Conservation (phyloP, 2,329 filamentous ascomycete species). For the Trichoderma aggressivum region DNA sequence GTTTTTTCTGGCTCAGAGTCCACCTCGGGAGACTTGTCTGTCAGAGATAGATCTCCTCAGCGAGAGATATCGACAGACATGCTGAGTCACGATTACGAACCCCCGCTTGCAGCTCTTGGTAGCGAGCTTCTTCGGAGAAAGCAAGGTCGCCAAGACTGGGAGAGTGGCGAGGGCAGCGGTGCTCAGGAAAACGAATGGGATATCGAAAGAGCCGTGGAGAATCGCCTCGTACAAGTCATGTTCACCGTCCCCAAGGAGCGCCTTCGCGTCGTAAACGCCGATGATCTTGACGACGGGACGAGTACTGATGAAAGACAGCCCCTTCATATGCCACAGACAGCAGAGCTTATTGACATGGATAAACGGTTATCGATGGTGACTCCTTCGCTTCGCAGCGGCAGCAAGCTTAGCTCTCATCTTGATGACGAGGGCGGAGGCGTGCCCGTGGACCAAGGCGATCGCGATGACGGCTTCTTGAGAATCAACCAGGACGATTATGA, state of each 20-base stretch:
- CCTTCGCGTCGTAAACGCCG: conserved; percentile 84
- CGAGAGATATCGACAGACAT: conserved; percentile 32
- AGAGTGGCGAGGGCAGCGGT: conserved; percentile 32
- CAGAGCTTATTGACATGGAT: conserved; percentile 42
- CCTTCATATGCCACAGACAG: conserved; percentile 30
- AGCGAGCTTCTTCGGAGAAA: conserved; percentile 52
- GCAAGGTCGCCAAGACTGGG: conserved; percentile 55
- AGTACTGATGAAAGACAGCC: conserved; percentile 30
- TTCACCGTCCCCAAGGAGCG: conserved; percentile 89
- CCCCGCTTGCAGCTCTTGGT: conserved; percentile 41
- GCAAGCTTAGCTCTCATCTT: conserved; percentile 4
- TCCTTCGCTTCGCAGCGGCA: conserved; percentile 2
- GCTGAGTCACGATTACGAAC: conserved; percentile 43
- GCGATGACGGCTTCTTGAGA: conserved; percentile 18
- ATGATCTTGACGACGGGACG: conserved; percentile 37
- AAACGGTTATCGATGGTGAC: not conserved
- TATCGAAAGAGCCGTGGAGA: conserved; percentile 69
- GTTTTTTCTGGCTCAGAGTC: conserved; percentile 53
- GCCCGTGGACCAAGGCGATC: conserved; percentile 3
- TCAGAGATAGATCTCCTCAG: conserved; percentile 29
- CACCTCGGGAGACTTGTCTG: conserved; percentile 27
- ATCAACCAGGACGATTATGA: conserved; percentile 19
- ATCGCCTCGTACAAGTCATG: conserved; percentile 74
- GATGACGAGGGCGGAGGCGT: conserved; percentile 16
- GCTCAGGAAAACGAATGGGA: conserved; percentile 66